Evolutionary conservation across 2,329 filamentous ascomycete genomes (phyloP), one percentile per base, ranked within the genome.

Genomic region (Blastomyces silverae): DNA sequence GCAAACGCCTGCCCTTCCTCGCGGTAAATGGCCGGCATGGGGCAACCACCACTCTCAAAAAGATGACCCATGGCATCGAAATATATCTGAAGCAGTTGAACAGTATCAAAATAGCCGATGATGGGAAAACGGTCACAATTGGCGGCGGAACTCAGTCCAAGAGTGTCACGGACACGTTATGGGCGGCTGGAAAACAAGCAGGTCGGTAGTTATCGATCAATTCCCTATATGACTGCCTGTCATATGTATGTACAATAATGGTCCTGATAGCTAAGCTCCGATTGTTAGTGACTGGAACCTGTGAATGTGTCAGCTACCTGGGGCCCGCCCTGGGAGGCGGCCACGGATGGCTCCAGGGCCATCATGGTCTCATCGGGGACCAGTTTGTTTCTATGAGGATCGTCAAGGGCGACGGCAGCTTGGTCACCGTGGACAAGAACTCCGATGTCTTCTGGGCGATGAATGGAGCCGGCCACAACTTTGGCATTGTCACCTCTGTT

Each of bases 361-460:
- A 76, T 39, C 74, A 85, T 65, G 84, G 84, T 0, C 78, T 86
- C 2, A 73, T 83, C 1, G 72, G 80, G 0, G 85, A 87, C 66
- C 80, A 86, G 61, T 79, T 85, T 46, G 65, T 83, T 7, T 81
- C 80, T 0, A 73, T 83, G 73, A 79, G 82, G 28, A 69, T 86
- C 0, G 82, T 85, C 0, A 75, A 84, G 0, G 81, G 82, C 5
- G 73, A 83, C 66, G 83, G 84, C 17, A 76, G 71, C 11, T 61
- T 78, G 58, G 65, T 72, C 7, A 79, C 75, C 0, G 72, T 82
- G 0, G 71, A 79, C 64, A 70, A 73, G 13, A 73, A 74, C 8
- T 79, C 79, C 0, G 83, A 86, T 46, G 77, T 86, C 10, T 86
- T 78, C 71, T 87, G 83, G 84, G 84, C 77, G 0, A 77, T 86